phyloP scores from a whole-genome alignment of 2,329 filamentous ascomycete species.

The Ascocoryne sarcoides region DNA sequence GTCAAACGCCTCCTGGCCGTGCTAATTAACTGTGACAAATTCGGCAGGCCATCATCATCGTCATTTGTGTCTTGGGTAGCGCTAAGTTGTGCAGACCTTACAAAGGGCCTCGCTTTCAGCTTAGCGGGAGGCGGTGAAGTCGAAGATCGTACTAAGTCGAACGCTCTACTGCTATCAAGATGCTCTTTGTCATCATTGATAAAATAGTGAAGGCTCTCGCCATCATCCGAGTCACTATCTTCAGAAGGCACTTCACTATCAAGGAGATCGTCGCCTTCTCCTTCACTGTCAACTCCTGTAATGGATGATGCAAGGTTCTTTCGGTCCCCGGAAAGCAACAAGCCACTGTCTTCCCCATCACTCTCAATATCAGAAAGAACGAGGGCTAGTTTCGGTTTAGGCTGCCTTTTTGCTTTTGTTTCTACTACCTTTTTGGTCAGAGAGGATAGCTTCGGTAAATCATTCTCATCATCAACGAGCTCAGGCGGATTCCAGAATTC shows the following conservation, averaged over 20 bases:
- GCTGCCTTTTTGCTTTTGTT: background rate
- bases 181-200: slow-evolving; percentile 41
- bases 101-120: slow-evolving; percentile 29
- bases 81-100: slow-evolving; percentile 32
- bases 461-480: slow-evolving; percentile 11
- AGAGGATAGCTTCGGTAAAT: background rate
- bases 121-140: slow-evolving; percentile 9
- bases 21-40: slow-evolving; percentile 1
- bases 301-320: background rate
- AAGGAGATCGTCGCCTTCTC: slow-evolving; percentile 23
- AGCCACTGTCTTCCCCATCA: slow-evolving; percentile 5
- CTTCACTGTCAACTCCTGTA: slow-evolving; percentile 12
- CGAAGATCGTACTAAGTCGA: slow-evolving; percentile 11
- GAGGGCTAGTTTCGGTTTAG: background rate
- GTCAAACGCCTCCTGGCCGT: background rate
- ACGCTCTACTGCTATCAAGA: slow-evolving; percentile 33
- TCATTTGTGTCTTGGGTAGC: slow-evolving; percentile 32
- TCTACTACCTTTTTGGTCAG: background rate
- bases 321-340: background rate
- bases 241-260: slow-evolving; percentile 41
- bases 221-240: slow-evolving; percentile 36
- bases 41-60: slow-evolving; percentile 19
- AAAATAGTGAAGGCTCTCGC: slow-evolving; percentile 45
- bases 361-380: slow-evolving; percentile 10
- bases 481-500: slow-evolving; percentile 6